Base-by-base conservation (phyloP, 2,329 filamentous ascomycete genomes). In the Raffaelea arxii region DNA sequence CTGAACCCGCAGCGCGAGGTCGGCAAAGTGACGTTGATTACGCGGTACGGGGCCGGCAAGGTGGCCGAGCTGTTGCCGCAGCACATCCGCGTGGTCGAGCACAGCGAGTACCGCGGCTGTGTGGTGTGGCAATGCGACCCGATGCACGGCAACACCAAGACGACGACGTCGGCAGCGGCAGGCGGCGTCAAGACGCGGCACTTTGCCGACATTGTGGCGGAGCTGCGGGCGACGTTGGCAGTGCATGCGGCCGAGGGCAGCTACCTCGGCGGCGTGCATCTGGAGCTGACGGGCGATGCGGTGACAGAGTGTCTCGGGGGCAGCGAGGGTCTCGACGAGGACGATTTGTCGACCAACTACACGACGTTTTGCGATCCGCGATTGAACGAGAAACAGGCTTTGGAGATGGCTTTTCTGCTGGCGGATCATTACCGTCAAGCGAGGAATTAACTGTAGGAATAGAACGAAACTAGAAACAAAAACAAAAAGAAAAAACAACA, bases 71-170 rank as follows among this genome's bases (percentile, higher is more conserved):
- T 94, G 52, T 77, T 98, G 1, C 87, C 89, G 0, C 73, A 70
- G 9, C 92, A 97, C 65, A 97, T 98, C 61, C 80, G 84, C 55
- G 88, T 87, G 32, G 91, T 98, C 23, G 84, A 92, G 63, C 74
- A 74, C 56, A 90, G 85, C 48, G 88, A 82, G 65, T 80, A 79
- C 64, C 63, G 64, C 41, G 64, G 71, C 43, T 44, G 46, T 32
- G 88, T 94, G 4, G 87, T 96, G 56, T 97, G 91, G 91, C 92
- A 97, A 68, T 97, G 91, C 67, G 92, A 98, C 66, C 92, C 92
- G 21, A 98, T 98, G 92, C 92, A 98, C 67, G 92, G 92, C 52
- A 84, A 84, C 66, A 84, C 80, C 32, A 68, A 74, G 38, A 75
- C 77, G 19, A 91, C 86, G 0, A n/a, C n/a, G n/a, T n/a, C n/a